Percentiles rank a stretch among this genome's conserved stretches.
Evolutionary conservation across 345 rosid species (phyloP).

Genomic region (Murraya paniculata): DNA sequence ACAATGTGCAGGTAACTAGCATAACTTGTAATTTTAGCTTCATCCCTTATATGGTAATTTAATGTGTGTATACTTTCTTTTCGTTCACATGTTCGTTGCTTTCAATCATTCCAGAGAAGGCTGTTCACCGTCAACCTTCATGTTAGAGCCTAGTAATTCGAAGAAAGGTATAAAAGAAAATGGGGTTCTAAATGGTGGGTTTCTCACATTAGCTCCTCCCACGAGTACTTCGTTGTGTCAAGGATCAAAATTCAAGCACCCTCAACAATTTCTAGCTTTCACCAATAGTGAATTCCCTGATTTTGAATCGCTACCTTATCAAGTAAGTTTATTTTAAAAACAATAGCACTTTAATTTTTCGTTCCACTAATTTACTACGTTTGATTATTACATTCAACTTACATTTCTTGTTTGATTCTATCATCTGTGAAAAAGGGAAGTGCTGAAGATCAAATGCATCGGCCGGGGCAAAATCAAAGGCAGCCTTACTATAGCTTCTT

Average conservation of each 20-base stretch:
- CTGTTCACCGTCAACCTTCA: conserved; percentile 26
- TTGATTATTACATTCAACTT: background rate
- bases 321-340: conserved; percentile 32
- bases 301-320: conserved; percentile 33
- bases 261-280: conserved; percentile 20
- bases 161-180: conserved; percentile 25
- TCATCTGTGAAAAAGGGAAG: conserved; percentile 22
- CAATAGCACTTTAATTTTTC: background rate
- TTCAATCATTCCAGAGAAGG: conserved; percentile 28
- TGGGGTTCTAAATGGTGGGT: conserved; percentile 28
- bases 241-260: conserved; percentile 24
- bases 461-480: conserved; percentile 19
- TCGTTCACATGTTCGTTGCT: background rate
- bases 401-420: background rate
- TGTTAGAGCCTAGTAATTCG: conserved; percentile 22
- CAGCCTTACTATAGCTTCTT: conserved; percentile 43
- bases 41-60: background rate
- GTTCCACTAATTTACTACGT: background rate
- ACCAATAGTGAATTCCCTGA: conserved; percentile 18
- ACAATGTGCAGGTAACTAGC: conserved; percentile 36
- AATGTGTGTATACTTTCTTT: background rate
- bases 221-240: conserved; percentile 11
- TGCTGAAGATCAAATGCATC: conserved; percentile 21
- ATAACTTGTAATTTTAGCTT: background rate
- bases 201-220: conserved; percentile 52